A percentile compares a stretch with the other conserved stretches of the same genome.
Evolutionary conservation across 2,329 filamentous ascomycete genomes (phyloP).

Genomic region (Nigrospora osmanthi): DNA sequence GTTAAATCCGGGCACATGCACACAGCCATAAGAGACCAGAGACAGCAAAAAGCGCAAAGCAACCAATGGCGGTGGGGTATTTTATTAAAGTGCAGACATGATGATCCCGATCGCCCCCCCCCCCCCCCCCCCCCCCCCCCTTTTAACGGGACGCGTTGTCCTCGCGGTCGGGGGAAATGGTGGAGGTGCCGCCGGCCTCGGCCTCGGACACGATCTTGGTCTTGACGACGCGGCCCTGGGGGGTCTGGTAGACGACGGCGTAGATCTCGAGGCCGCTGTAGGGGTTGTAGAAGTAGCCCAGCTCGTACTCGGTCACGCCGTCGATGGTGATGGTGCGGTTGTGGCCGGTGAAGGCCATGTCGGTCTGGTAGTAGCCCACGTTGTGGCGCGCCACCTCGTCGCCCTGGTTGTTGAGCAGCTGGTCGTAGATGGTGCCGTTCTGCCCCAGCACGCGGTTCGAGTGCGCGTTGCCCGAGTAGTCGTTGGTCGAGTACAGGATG

Average conservation of each 20-base stretch:
- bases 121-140: no score
- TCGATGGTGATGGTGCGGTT: slow-evolving; percentile 36
- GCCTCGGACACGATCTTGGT: slow-evolving; percentile 45
- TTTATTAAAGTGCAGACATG: no score
- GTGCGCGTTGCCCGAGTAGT: slow-evolving; percentile 47
- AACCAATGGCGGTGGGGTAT: no score
- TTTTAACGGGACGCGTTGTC: background rate
- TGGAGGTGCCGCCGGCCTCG: slow-evolving; percentile 42
- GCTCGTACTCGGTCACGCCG: slow-evolving; percentile 36
- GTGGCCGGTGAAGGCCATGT: slow-evolving; percentile 49
- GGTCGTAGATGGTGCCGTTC: slow-evolving; percentile 45
- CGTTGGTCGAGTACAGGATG: slow-evolving; percentile 53
- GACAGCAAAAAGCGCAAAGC: no score
- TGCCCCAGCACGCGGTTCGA: slow-evolving; percentile 50
- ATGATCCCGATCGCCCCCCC: no score
- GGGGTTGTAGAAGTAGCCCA: slow-evolving; percentile 46
- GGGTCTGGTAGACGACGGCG: slow-evolving; percentile 40
- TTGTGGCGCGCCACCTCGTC: slow-evolving; percentile 29
- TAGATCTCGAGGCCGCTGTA: slow-evolving; percentile 37
- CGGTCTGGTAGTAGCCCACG: slow-evolving; percentile 40
- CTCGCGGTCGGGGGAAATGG: slow-evolving; percentile 34
- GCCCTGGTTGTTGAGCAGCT: slow-evolving; percentile 46
- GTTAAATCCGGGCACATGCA: no score
- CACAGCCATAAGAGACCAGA: no score
- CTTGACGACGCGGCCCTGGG: slow-evolving; percentile 35